These are phyloP conservation scores for Croton laevigatus DNA, from an alignment of 441 rosid species.

Conservation along the genomic window DNA sequence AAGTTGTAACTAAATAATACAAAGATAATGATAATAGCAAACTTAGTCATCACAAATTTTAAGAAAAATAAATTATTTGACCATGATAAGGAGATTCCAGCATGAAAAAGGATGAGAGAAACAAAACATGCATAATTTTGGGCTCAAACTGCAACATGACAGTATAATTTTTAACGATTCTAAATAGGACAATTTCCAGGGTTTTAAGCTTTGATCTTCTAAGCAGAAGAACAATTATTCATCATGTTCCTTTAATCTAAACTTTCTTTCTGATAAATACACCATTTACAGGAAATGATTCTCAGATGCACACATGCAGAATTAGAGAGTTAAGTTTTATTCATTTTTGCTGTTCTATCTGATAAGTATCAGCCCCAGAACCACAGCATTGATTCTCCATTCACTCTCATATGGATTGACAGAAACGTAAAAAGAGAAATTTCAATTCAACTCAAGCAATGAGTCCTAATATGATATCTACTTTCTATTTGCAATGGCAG, in stretches of 20 bases:
- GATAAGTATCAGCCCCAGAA: not conserved
- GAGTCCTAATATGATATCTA: not conserved
- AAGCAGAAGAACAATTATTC: not conserved
- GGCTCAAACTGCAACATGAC: not conserved
- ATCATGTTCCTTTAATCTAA: not conserved
- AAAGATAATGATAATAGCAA: slow-evolving; percentile 1
- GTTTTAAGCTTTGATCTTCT: not conserved
- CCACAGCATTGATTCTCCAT: not conserved
- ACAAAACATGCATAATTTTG: slow-evolving; percentile 12
- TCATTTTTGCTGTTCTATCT: not conserved
- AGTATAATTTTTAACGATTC: not conserved
- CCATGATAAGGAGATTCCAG: not conserved
- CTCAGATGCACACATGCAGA: not conserved
- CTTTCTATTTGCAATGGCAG: not conserved
- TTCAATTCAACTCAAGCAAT: not conserved
- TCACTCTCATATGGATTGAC: not conserved
- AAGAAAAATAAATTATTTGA: slow-evolving; percentile 10
- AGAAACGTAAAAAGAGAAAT: not conserved
- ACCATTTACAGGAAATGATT: not conserved
- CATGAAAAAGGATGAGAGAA: not conserved
- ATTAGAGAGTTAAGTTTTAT: not conserved
- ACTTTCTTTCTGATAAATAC: not conserved
- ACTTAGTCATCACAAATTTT: slow-evolving; percentile 16
- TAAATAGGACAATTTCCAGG: not conserved
- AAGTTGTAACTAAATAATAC: slow-evolving; percentile 1